Evolutionary conservation across 805 yeast genomes (phyloP).

Genomic region (Yamadazyma endophytica): DNA sequence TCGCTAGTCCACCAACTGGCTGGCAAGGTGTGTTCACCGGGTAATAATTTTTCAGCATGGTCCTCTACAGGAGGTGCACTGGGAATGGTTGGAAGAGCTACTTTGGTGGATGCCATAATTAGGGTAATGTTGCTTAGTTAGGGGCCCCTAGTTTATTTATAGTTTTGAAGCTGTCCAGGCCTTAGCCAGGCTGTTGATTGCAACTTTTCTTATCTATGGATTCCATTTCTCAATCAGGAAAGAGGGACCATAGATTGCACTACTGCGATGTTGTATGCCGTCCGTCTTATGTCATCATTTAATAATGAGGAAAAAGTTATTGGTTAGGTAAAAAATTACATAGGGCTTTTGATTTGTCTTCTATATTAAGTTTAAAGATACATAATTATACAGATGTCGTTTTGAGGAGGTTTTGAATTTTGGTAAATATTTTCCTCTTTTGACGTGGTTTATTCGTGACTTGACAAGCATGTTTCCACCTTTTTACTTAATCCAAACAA

Average conservation of each 20-base stretch:
- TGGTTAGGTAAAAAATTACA: no score
- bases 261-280: no score
- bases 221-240: conserved; percentile 4
- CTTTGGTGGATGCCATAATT: conserved; percentile 16
- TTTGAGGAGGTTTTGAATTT: no score
- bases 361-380: no score
- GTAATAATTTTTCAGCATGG: conserved; percentile 10
- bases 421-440: no score
- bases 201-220: conserved; percentile 10
- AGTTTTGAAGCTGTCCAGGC: neutral
- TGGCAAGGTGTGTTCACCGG: conserved; percentile 49
- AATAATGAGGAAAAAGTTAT: no score
- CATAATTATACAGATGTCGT: no score
- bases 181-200: no score
- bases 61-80: conserved; percentile 18
- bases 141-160: conserved; percentile 1
- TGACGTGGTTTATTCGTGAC: no score
- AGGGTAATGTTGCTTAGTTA: neutral
- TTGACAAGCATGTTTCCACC: no score
- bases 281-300: no score
- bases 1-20: conserved; percentile 66
- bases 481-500: conserved; percentile 22
- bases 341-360: no score
- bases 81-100: conserved; percentile 11
- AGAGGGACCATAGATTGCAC: conserved; percentile 3